Evolutionary conservation across 1,139 yeast genomes (phyloP).

Genomic region (Zhuliangozyma blackwelliae): DNA sequence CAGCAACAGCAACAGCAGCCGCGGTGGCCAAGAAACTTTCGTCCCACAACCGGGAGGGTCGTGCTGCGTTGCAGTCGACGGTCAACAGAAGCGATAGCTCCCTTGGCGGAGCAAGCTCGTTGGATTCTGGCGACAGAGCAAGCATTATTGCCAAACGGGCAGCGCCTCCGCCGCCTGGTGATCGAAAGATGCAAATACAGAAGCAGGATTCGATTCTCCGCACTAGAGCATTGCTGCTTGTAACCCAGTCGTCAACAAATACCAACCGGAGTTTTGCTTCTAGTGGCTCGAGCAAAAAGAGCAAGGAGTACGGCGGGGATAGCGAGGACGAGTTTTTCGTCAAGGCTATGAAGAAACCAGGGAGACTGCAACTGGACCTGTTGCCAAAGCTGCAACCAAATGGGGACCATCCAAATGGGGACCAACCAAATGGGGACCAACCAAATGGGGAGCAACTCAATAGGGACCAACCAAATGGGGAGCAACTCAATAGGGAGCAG

Average conservation of each 20-base stretch:
- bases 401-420: too few species aligned
- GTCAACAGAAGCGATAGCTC: neutral
- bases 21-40: neutral
- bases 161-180: conserved; percentile 70
- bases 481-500: too few species aligned
- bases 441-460: too few species aligned
- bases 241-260: conserved; percentile 30
- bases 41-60: neutral
- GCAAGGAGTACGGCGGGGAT: too few species aligned
- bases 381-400: too few species aligned
- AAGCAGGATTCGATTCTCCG: conserved; percentile 15
- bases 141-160: conserved; percentile 58
- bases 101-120: neutral
- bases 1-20: neutral
- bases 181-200: conserved; percentile 10
- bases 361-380: too few species aligned
- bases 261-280: conserved; percentile 3
- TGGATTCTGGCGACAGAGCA: conserved; percentile 1
- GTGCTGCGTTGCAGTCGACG: neutral
- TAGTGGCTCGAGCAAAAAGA: neutral
- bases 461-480: too few species aligned
- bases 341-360: conserved; percentile 18
- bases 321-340: conserved; percentile 26
- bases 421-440: too few species aligned
- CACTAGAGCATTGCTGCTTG: conserved; percentile 53